phyloP scores from a whole-genome alignment of 805 yeast species.

The Wickerhamiella alocasiicola region DNA sequence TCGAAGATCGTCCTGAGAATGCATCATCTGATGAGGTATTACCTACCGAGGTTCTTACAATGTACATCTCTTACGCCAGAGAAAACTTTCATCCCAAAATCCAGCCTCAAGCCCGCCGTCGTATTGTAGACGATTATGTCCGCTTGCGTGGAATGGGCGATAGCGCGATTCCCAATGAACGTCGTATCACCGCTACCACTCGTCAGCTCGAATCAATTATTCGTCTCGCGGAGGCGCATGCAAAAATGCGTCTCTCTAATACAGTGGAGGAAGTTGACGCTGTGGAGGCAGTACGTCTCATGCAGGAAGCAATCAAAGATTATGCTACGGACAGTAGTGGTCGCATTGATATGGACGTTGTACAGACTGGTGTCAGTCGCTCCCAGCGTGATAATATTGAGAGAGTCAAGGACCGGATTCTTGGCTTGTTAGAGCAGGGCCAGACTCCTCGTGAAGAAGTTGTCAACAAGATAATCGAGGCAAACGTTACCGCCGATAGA shows the following conservation, averaged over 20 bases:
- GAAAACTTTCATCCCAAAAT: conserved; percentile 70
- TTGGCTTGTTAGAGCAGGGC: conserved; percentile 13
- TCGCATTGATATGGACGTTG: conserved; percentile 90
- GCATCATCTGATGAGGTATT: conserved; percentile 57
- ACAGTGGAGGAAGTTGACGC: conserved; percentile 72
- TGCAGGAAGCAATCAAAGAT: conserved; percentile 88
- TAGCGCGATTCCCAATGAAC: conserved; percentile 72
- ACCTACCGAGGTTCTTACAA: conserved; percentile 77
- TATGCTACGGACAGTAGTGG: conserved; percentile 99
- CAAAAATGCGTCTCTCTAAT: conserved; percentile 77
- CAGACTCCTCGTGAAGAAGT: conserved; percentile 19
- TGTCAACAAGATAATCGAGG: conserved; percentile 16
- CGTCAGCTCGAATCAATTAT: conserved; percentile 95
- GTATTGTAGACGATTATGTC: conserved; percentile 77
- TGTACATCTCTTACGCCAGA: conserved; percentile 89
- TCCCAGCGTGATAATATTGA: conserved; percentile 7
- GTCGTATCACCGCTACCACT: conserved; percentile 93
- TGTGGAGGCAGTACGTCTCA: conserved; percentile 82
- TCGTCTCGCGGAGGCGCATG: conserved; percentile 90
- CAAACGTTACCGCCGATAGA: conserved; percentile 4
- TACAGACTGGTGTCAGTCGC: conserved; percentile 60
- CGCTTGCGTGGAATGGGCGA: conserved; percentile 92
- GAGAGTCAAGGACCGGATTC: conserved; percentile 15
- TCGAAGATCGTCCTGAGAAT: conserved; percentile 72
- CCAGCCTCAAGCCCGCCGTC: conserved; percentile 68